These are phyloP conservation scores for Lasiodiplodia gonubiensis DNA, from an alignment of 2,329 filamentous ascomycete species.

Conservation along the genomic window DNA sequence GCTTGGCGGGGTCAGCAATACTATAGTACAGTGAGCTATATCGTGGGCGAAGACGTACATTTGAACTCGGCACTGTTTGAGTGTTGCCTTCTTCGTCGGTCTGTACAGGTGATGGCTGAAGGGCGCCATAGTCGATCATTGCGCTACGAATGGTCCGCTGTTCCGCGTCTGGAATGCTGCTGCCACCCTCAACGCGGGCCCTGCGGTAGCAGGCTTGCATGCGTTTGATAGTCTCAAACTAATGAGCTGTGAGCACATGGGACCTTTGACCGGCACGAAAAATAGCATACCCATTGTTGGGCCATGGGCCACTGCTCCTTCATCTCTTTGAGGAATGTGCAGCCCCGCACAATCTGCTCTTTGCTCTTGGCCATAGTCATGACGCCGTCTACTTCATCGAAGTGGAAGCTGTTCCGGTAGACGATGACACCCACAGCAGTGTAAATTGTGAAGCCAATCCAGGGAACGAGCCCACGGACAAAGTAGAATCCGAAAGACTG, in stretches of 20 bases:
- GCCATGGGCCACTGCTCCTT: slow-evolving; percentile 51
- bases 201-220: slow-evolving; percentile 50
- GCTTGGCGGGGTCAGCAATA: not conserved
- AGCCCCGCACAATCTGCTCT: slow-evolving; percentile 44
- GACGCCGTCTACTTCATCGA: slow-evolving; percentile 36
- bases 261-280: not conserved
- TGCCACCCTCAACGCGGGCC: slow-evolving; percentile 41
- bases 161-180: slow-evolving; percentile 44
- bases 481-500: slow-evolving; percentile 49
- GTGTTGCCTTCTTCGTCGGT: slow-evolving; percentile 36
- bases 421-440: slow-evolving; percentile 49
- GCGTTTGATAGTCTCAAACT: slow-evolving; percentile 51
- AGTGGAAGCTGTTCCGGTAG: slow-evolving; percentile 47
- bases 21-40: not conserved
- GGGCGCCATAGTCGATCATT: slow-evolving; percentile 49
- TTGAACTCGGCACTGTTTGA: not conserved
- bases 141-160: slow-evolving; percentile 44
- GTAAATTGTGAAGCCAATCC: slow-evolving; percentile 51
- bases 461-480: slow-evolving; percentile 47
- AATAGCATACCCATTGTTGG: slow-evolving; percentile 42
- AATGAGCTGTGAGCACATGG: not conserved
- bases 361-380: slow-evolving; percentile 41
- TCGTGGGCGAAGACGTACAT: not conserved
- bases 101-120: slow-evolving; percentile 48
- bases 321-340: slow-evolving; percentile 48